Base-by-base conservation (phyloP, 169 alveolate genomes). In the Cardiosporidium cionae region DNA sequence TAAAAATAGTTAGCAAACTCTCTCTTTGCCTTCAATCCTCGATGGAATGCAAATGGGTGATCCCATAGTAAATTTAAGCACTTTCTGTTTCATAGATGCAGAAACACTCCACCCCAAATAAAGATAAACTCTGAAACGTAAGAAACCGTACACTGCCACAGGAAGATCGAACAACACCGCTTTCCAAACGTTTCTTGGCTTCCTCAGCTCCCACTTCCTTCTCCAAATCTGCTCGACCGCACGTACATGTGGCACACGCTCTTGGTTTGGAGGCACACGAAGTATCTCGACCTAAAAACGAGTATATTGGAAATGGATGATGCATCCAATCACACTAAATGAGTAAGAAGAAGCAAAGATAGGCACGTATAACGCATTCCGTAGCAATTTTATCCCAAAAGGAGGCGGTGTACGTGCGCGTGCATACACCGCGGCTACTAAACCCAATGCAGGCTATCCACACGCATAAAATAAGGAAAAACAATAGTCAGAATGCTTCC, bases 201-300 rank as follows among this genome's bases (percentile, higher is more conserved):
- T 82, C 87, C 52, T 86, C 87, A 3, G 85, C 84, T 31, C 92
- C 95, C 25, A 78, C 70, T 52, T 69, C 81, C 79, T 64, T 78
- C 62, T 88, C 96, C 25, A 84, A 62, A 70, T 93, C 95, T 25
- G 93, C 92, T 67, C 97, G 84, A 0, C 98, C 98, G 74, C 98
- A 94, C 2, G 93, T 86, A 84, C 98, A 94, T 74, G 94, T 94
- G 7, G 92, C 95, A 65, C 98, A 94, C 5, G 98, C 96, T 67
- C 91, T 89, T 5, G 96, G 95, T 35, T 88, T 91, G n/a, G 94
- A 86, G 72, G 88, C 83, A 67, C 95, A 90, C 32, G 90, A n/a
- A n/a, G n/a, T n/a, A n/a, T n/a, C n/a, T n/a, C n/a, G n/a, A n/a
- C n/a, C n/a, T n/a, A n/a, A n/a, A n/a, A n/a, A n/a, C n/a, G n/a